A percentile compares a stretch with the other conserved stretches of the same genome.
Conservation (phyloP, 1,284 basidiomycete genomes). For the Apiotrichum brassicae region DNA sequence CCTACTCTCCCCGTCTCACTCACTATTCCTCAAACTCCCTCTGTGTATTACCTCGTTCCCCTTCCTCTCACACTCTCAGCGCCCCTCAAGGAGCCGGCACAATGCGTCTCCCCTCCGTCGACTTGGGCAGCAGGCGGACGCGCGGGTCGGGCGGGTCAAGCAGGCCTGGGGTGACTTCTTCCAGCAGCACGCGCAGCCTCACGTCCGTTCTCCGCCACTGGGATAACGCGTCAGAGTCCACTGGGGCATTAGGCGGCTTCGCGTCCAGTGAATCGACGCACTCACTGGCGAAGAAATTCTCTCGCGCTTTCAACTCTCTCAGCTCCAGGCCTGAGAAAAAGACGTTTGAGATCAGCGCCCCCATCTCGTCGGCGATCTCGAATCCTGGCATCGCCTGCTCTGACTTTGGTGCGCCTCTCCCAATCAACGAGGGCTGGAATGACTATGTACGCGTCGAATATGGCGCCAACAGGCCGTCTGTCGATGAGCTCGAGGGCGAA, state of each 20-base stretch:
- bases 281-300: conserved; percentile 5
- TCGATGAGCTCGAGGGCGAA: not conserved
- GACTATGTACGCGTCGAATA: not conserved
- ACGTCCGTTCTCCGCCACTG: not conserved
- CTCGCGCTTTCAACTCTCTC: not conserved
- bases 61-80: no score
- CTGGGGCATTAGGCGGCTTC: no score
- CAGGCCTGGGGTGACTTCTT: no score
- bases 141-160: not conserved
- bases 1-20: no score
- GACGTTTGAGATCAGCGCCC: not conserved
- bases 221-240: no score
- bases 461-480: not conserved
- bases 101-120: not conserved
- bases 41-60: no score
- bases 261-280: not conserved
- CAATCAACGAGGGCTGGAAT: not conserved
- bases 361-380: not conserved
- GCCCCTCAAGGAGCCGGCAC: no score
- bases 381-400: not conserved
- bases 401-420: conserved; percentile 7
- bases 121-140: not conserved
- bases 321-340: not conserved
- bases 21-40: no score
- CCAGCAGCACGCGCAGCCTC: not conserved